phyloP scores from a whole-genome alignment of 176 grass and related monocot species.

The Cenchrus fungigraminus region DNA sequence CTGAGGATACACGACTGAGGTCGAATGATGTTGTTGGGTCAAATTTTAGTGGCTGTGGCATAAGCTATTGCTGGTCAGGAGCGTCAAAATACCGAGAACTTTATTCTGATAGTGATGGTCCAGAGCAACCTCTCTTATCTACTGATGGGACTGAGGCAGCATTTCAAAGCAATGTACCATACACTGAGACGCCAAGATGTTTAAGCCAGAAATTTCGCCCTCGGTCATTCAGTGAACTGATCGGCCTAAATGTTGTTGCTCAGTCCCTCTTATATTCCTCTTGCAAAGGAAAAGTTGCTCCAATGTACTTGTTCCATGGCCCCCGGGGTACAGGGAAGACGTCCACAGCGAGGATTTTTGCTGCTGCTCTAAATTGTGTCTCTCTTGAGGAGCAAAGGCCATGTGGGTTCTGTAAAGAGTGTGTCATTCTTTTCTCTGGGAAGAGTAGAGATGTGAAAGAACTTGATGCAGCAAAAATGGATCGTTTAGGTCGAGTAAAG shows the following conservation, averaged over 20 bases:
- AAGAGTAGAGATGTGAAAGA: slow-evolving; percentile 90
- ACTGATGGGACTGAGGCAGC: slow-evolving; percentile 60
- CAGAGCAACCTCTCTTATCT: slow-evolving; percentile 79
- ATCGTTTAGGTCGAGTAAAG: slow-evolving; percentile 73
- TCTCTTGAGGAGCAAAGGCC: slow-evolving; percentile 89
- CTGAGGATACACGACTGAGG: slow-evolving; percentile 67
- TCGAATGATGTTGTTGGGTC: slow-evolving; percentile 86
- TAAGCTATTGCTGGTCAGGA: slow-evolving; percentile 98
- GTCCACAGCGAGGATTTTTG: slow-evolving; percentile 81
- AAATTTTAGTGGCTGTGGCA: slow-evolving; percentile 95
- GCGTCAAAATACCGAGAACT: slow-evolving; percentile 75
- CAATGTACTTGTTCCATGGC: slow-evolving; percentile 95
- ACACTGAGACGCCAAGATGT: slow-evolving; percentile 73
- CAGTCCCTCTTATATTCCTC: slow-evolving; percentile 86
- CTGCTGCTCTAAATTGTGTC: slow-evolving; percentile 89
- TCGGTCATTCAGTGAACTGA: slow-evolving; percentile 83
- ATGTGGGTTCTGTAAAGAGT: slow-evolving; percentile 91
- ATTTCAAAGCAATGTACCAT: slow-evolving; percentile 60
- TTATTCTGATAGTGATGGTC: slow-evolving; percentile 87
- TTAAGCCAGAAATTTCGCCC: slow-evolving; percentile 97
- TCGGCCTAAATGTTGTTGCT: slow-evolving; percentile 83
- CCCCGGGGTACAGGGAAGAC: slow-evolving; percentile 93
- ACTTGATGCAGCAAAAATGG: slow-evolving; percentile 83
- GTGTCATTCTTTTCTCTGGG: slow-evolving; percentile 83
- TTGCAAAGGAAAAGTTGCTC: slow-evolving; percentile 90